Conservation (phyloP, 139 green algal species). For the Diplosphaera chodatii region DNA sequence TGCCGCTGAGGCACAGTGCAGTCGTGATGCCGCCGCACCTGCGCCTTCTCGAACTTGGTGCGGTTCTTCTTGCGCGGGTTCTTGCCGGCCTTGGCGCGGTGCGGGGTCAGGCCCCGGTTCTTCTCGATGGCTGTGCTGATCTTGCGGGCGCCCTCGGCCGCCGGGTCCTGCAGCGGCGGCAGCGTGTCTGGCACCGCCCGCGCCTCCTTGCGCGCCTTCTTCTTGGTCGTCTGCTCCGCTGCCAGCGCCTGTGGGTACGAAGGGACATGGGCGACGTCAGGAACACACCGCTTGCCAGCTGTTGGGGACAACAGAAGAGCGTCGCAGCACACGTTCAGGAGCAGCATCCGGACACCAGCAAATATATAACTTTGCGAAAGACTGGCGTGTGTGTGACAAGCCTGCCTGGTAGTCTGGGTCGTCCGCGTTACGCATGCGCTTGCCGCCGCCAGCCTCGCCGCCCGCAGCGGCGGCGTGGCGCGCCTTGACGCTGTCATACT, state of each 20-base stretch:
- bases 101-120: slow-evolving; percentile 94
- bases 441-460: slow-evolving; percentile 9
- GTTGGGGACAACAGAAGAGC: no score
- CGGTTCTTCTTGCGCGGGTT: slow-evolving; percentile 85
- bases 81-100: slow-evolving; percentile 86
- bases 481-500: slow-evolving; percentile 56
- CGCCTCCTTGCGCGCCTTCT: slow-evolving; percentile 37
- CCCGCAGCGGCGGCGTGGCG: slow-evolving; percentile 21
- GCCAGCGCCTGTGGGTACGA: background rate
- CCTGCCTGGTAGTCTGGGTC: background rate
- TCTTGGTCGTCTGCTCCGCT: slow-evolving; percentile 30
- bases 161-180: slow-evolving; percentile 51
- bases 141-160: slow-evolving; percentile 32
- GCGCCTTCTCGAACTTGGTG: slow-evolving; percentile 75
- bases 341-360: no score
- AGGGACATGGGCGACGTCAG: no score
- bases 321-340: no score
- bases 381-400: no score
- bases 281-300: no score
- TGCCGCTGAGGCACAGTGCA: no score
- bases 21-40: no score
- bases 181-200: slow-evolving; percentile 11
- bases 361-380: no score
- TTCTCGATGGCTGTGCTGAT: slow-evolving; percentile 80
- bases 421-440: slow-evolving; percentile 5